Evolutionary conservation across 2,329 filamentous ascomycete species (phyloP).

Genomic region (Stagonosporopsis vannaccii): DNA sequence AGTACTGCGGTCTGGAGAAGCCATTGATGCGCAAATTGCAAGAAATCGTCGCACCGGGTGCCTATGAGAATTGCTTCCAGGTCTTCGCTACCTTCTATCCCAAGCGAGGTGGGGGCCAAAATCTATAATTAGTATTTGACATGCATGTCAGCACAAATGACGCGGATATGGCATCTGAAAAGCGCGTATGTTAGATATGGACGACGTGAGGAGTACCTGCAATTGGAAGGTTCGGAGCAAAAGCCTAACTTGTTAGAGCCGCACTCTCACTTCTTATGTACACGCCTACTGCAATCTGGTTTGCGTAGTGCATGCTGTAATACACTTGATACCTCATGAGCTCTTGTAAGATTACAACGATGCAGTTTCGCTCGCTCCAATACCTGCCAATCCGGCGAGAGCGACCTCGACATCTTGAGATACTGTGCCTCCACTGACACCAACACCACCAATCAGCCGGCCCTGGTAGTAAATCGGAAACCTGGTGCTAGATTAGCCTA

Average conservation of each 20-base stretch:
- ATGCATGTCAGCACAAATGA: neutral
- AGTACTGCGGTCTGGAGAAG: neutral
- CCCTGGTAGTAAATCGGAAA: slow-evolving; percentile 37
- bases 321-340: neutral
- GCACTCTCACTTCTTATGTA: neutral
- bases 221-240: neutral
- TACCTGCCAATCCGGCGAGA: slow-evolving; percentile 4
- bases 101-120: neutral
- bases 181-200: neutral
- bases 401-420: slow-evolving; percentile 37
- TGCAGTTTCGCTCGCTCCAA: slow-evolving; percentile 11
- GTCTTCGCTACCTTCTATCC: neutral
- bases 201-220: neutral
- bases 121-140: neutral
- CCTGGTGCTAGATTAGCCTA: slow-evolving; percentile 12
- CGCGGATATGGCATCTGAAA: neutral
- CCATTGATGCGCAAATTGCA: neutral
- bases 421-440: slow-evolving; percentile 40
- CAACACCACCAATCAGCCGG: slow-evolving; percentile 37
- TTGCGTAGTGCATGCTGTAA: neutral
- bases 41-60: neutral
- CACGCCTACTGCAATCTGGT: neutral
- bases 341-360: neutral
- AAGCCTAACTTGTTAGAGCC: neutral
- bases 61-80: neutral